Percentiles rank a stretch among this genome's conserved stretches.
Evolutionary conservation across 1,284 basidiomycete genomes (phyloP).

Genomic region (Pascua guehoae): DNA sequence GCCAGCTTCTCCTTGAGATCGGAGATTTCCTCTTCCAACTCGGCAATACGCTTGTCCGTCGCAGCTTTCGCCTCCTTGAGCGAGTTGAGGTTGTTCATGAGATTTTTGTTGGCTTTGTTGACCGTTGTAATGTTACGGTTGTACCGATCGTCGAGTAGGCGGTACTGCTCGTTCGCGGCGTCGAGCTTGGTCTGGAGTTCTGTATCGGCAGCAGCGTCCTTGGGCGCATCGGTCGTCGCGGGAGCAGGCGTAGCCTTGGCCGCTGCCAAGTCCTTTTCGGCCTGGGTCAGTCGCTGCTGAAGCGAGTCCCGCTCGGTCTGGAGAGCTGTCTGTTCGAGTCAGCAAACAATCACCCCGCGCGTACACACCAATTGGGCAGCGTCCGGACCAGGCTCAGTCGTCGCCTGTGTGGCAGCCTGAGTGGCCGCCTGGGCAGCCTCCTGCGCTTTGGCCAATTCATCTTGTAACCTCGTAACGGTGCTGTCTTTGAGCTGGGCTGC

Average conservation of each 20-base stretch:
- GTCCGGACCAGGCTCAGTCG: constrained; percentile 3
- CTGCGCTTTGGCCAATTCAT: constrained; percentile 29
- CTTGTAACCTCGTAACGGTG: constrained; percentile 31
- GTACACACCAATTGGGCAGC: constrained; percentile 25
- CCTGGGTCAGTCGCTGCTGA: constrained; percentile 29
- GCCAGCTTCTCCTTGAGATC: constrained; percentile 24
- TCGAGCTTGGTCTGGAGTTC: constrained; percentile 23
- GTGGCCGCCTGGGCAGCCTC: background rate
- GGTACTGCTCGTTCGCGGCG: constrained; percentile 17
- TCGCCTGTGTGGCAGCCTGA: background rate
- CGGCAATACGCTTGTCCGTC: constrained; percentile 18
- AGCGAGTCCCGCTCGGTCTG: constrained; percentile 33
- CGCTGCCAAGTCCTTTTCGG: constrained; percentile 37
- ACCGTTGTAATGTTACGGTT: constrained; percentile 36
- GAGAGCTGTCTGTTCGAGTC: constrained; percentile 14
- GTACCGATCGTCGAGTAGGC: constrained; percentile 25
- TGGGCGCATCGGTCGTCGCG: background rate
- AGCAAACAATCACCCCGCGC: background rate
- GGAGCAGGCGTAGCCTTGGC: constrained; percentile 25
- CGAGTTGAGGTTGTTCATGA: constrained; percentile 18
- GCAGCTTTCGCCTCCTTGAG: constrained; percentile 18
- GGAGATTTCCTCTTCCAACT: constrained; percentile 27
- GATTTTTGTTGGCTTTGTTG: constrained; percentile 29
- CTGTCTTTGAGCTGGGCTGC: constrained; percentile 25
- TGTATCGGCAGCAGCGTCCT: background rate